Base-by-base conservation (phyloP, 2,329 filamentous ascomycete species). In the Aspergillus jensenii region DNA sequence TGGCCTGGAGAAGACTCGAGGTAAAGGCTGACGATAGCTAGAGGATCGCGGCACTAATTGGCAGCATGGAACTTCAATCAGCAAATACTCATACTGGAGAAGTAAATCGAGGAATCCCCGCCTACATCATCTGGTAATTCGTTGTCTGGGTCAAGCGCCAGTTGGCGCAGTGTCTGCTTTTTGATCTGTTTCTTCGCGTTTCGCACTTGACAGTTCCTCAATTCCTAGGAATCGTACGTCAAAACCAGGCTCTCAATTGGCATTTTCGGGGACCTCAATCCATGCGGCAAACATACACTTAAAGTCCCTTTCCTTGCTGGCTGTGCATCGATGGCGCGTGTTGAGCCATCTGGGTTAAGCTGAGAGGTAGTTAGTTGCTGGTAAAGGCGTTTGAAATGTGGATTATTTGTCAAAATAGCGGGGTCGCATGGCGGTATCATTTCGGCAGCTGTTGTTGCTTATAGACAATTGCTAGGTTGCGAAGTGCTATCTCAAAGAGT, bases 401-500 rank as follows among this genome's bases (percentile, higher is more conserved):
- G 74, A 52, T 79, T 78, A 6, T 68, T 67, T 27, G 72, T 68
- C 21, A 79, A 68, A 52, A 77, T 71, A 23, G 67, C 63, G 5
- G 71, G 71, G 41, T 78, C 72, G 45, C 74, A 75, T 46, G 75
- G 74, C 39, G 76, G 76, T 9, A 79, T 73, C 78, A 79, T 79
- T 5, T 56, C 23, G 27, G 17, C 31, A n/a, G 15, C 41, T 45
- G 45, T 15, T 11, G 15, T 27, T 35, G n/a, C 17, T 6, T 15
- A 17, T 47, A 27, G 14, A 21, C 23, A 33, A 37, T 43, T 21
- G 40, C 11, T 11, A 21, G 9, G n/a, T 21, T 48, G 31, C 17
- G 5, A 23, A 23, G 27, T 21, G n/a, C 23, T 21, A 21, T 31
- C 14, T 8, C n/a, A 21, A 25, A 25, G 21, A 19, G 43, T 6